Base-by-base conservation (phyloP, 2,329 filamentous ascomycete genomes). In the Fusarium decemcellulare region DNA sequence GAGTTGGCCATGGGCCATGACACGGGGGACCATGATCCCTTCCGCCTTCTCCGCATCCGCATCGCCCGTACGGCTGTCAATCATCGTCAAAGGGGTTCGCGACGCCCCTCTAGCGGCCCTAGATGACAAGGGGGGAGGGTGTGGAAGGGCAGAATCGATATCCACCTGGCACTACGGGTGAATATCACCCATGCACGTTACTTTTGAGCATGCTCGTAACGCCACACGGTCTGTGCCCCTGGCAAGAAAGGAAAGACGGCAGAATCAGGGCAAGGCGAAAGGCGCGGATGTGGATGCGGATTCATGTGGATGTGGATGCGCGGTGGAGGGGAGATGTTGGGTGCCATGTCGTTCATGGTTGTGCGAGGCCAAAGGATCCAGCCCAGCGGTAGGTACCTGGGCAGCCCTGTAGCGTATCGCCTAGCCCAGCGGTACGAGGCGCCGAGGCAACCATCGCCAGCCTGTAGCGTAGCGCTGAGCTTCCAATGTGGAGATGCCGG, bases 161-260 rank as follows among this genome's bases (percentile, higher is more conserved):
- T 69, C 65, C 42, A 34, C 32, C 43, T 50, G 11, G 53, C 18
- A 16, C 15, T 58, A 59, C 62, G 67, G 54, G 46, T 46, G 62
- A 63, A 59, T 50, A 50, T 64, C 39, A 61, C 51, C 66, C 71
- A 70, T 72, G 69, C 72, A 67, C 70, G 63, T 70, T 62, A 60
- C 65, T 63, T 63, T 73, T 64, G 65, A 61, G 69, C 57, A 64
- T 61, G 68, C 65, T 70, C 59, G 68, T 74, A 70, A 71, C 70
- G 72, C 72, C 72, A 74, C 68, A 32, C 34, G 32, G 53, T 65
- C 63, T 67, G 68, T 73, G 68, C 65, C 56, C 70, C 65, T 65
- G 57, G 32, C 32, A 12, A 34, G 34, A 39, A 42, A 37, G 30
- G 48, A 27, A 34, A 11, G 53, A 18, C 47, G 12, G 42, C 42